Conservation (phyloP, 23 red algal species). For the Gracilaria domingensis region DNA sequence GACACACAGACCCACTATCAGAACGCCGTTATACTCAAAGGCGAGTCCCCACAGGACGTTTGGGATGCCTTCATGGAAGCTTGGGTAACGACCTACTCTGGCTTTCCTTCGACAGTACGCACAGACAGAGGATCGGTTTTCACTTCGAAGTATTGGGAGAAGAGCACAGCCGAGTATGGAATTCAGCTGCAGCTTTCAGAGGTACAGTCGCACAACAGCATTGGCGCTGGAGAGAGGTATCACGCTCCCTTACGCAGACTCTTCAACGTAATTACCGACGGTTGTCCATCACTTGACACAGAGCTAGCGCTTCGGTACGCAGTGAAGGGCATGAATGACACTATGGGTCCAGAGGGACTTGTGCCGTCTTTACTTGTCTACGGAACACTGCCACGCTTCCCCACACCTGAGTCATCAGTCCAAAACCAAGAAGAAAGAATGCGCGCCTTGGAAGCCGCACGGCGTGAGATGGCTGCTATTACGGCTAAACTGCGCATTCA, state of each 20-base stretch:
- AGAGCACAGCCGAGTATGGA: conserved; percentile 4
- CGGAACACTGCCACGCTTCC: conserved; percentile 14
- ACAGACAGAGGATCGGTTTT: conserved; percentile 45
- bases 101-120: conserved; percentile 2
- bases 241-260: conserved; percentile 11
- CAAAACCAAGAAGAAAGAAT: conserved; percentile 10
- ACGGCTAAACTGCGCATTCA: conserved; percentile 10
- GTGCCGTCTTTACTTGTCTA: conserved; percentile 55
- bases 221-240: conserved; percentile 30
- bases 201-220: conserved; percentile 32
- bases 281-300: neutral
- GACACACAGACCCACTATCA: conserved; percentile 23
- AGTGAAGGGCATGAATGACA: conserved; percentile 53
- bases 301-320: neutral
- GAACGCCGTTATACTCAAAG: conserved; percentile 25
- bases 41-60: conserved; percentile 7
- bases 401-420: neutral
- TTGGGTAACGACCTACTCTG: conserved; percentile 34
- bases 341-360: conserved; percentile 35
- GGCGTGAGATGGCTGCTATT: neutral
- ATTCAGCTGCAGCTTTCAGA: conserved; percentile 21
- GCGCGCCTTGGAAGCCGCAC: conserved; percentile 9
- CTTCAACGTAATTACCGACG: neutral
- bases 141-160: conserved; percentile 38
- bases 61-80: conserved; percentile 52